Conservation (phyloP, 2,329 filamentous ascomycete species). For the Leptographium radiaticola region DNA sequence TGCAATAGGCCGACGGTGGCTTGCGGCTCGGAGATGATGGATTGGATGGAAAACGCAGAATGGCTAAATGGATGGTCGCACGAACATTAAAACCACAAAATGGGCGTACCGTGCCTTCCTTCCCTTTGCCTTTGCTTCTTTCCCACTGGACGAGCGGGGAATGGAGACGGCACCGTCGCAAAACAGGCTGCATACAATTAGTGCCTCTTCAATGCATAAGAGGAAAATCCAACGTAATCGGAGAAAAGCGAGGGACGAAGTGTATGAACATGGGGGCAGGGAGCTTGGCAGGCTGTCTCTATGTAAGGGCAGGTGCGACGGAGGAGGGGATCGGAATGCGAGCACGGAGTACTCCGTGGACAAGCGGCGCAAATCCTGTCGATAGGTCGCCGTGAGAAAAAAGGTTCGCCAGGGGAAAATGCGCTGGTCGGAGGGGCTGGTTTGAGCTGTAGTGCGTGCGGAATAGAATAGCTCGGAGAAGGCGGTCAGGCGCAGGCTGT, state of each 20-base stretch:
- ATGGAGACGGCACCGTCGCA: neutral
- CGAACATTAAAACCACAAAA: neutral
- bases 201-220: neutral
- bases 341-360: neutral
- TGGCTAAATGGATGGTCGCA: neutral
- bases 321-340: neutral
- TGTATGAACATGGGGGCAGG: too few species aligned
- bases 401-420: neutral
- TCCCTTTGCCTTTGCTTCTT: neutral
- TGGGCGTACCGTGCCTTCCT: neutral
- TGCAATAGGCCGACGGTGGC: neutral
- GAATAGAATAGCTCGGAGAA: too few species aligned
- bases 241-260: too few species aligned
- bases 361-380: too few species aligned
- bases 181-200: neutral
- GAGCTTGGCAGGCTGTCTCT: too few species aligned
- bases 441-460: neutral
- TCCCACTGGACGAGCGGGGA: neutral
- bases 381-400: neutral
- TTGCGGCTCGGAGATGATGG: constrained; percentile 1
- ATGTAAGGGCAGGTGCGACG: too few species aligned
- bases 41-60: neutral
- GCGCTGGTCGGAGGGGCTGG: neutral
- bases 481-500: neutral
- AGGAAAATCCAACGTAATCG: neutral